Evolutionary conservation across 768 basidiomycete species (phyloP).

Genomic region (Antrodiella citrinella): DNA sequence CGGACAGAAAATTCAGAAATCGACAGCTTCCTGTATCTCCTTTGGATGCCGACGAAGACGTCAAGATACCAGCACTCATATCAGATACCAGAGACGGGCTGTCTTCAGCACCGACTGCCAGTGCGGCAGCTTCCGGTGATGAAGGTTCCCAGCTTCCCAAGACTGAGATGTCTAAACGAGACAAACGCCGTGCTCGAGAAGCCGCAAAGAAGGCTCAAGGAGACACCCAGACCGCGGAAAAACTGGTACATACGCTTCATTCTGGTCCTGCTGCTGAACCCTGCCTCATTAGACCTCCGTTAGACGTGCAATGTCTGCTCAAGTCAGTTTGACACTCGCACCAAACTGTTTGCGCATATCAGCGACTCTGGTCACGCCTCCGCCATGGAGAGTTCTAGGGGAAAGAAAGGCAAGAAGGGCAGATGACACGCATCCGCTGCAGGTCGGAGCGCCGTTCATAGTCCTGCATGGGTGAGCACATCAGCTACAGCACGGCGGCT

Average conservation of each 20-base stretch:
- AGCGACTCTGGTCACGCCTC: conserved; percentile 63
- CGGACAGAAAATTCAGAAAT: conserved; percentile 3
- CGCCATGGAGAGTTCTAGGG: conserved; percentile 20
- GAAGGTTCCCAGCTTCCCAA: background rate
- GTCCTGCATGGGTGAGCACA: background rate
- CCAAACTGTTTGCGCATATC: conserved; percentile 70
- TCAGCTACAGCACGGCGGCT: background rate
- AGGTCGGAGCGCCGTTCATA: background rate
- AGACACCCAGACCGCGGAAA: conserved; percentile 22
- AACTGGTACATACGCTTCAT: conserved; percentile 10
- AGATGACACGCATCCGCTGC: conserved; percentile 6
- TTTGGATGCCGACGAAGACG: background rate
- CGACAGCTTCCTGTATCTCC: background rate
- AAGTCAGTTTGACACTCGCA: conserved; percentile 55
- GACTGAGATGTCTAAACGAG: conserved; percentile 58
- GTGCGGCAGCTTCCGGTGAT: conserved; percentile 1
- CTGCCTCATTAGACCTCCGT: conserved; percentile 5
- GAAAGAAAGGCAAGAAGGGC: conserved; percentile 27
- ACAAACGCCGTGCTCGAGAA: conserved; percentile 73
- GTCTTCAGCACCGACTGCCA: conserved; percentile 3
- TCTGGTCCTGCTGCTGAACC: background rate
- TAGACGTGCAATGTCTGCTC: conserved; percentile 64
- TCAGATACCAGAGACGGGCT: background rate
- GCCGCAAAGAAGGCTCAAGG: conserved; percentile 54
- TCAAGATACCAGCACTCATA: background rate